Evolutionary conservation across 345 rosid genomes (phyloP).

Genomic region (Populus tremula): DNA sequence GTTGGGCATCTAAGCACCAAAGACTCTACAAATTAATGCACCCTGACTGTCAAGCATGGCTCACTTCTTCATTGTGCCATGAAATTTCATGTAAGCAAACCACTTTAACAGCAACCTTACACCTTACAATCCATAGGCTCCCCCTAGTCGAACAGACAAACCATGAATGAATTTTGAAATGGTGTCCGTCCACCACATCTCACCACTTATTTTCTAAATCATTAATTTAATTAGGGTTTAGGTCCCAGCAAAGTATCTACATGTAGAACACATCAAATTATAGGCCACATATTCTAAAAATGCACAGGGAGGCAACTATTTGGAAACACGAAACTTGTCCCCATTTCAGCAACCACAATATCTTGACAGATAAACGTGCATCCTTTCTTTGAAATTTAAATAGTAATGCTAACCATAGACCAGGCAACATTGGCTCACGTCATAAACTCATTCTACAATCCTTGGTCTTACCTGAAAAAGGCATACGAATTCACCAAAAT

Average conservation of each 20-base stretch:
- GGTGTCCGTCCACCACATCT: not conserved
- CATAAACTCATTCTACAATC: not conserved
- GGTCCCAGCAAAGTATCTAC: not conserved
- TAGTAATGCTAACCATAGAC: not conserved
- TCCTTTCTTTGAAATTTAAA: not conserved
- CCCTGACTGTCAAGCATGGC: not conserved
- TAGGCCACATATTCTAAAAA: not conserved
- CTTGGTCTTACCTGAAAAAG: not conserved
- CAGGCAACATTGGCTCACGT: not conserved
- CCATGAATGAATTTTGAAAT: not conserved
- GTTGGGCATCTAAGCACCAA: not conserved
- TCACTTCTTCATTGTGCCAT: not conserved
- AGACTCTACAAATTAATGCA: not conserved
- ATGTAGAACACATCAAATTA: not conserved
- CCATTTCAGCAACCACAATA: not conserved
- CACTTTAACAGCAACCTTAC: not conserved
- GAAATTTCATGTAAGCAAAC: not conserved
- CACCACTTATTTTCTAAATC: not conserved
- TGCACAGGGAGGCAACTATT: not conserved
- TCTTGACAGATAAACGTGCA: not conserved
- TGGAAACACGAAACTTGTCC: not conserved
- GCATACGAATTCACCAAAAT: not conserved
- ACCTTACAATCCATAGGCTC: not conserved
- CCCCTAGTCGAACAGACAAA: not conserved
- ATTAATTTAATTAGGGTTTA: not conserved